Evolutionary conservation across 306 rosid genomes (phyloP).

Genomic region (Ceratonia siliqua): DNA sequence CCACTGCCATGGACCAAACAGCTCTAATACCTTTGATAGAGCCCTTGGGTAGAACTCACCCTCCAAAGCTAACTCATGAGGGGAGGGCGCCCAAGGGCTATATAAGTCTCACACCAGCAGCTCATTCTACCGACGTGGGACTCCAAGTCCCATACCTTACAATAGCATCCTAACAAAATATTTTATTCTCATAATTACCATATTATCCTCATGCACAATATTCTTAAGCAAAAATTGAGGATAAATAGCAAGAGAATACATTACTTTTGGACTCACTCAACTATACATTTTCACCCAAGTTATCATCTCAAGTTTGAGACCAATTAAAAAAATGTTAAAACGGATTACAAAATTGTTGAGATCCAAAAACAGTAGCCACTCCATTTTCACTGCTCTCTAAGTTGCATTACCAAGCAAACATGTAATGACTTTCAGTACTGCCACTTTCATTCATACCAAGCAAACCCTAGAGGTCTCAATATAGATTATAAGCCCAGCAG

Average conservation of each 20-base stretch:
- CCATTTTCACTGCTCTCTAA: not conserved
- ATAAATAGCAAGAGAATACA: not conserved
- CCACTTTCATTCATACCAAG: not conserved
- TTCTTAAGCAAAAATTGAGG: not conserved
- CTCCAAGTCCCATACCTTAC: too few species aligned
- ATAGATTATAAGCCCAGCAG: not conserved
- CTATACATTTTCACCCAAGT: not conserved
- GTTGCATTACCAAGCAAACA: not conserved
- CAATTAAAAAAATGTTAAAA: not conserved
- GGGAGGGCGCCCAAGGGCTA: too few species aligned
- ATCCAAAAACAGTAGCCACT: not conserved
- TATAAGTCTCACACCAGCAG: too few species aligned
- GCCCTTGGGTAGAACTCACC: too few species aligned
- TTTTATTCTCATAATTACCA: not conserved
- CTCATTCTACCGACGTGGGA: too few species aligned
- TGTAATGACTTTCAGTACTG: not conserved
- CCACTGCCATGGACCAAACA: too few species aligned
- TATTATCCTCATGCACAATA: not conserved
- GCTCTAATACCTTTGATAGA: too few species aligned
- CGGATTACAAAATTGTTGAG: not conserved
- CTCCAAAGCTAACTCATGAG: too few species aligned
- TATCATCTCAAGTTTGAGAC: not conserved
- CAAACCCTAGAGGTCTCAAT: not conserved
- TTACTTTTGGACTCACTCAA: not conserved
- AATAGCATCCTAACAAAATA: too few species aligned